Evolutionary conservation across 2,329 filamentous ascomycete genomes (phyloP).

Genomic region (Neophaeococcomyces aloes): DNA sequence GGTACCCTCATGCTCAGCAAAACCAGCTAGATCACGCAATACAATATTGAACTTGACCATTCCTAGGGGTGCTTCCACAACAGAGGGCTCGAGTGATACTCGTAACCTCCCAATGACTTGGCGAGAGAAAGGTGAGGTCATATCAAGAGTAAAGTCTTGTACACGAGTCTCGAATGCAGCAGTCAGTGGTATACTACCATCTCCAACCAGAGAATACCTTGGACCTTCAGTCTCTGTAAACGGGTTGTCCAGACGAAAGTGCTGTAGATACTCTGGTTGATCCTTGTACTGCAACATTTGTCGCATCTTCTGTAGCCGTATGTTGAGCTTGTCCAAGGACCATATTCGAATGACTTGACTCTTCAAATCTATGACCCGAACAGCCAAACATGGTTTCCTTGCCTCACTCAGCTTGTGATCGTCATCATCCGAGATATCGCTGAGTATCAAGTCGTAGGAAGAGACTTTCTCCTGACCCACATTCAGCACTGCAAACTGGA

Average conservation of each 20-base stretch:
- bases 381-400: conserved; percentile 78
- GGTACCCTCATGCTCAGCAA: conserved; percentile 88
- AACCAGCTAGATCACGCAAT: conserved; percentile 91
- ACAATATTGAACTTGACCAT: conserved; percentile 97
- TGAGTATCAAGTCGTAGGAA: conserved; percentile 92
- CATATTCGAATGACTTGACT: conserved; percentile 78
- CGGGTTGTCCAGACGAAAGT: conserved; percentile 84
- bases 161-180: conserved; percentile 92
- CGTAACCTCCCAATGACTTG: conserved; percentile 85
- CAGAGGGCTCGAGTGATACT: conserved; percentile 84
- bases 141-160: conserved; percentile 85
- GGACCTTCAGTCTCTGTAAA: conserved; percentile 88
- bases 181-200: conserved; percentile 81
- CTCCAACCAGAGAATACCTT: conserved; percentile 82
- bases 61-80: conserved; percentile 79
- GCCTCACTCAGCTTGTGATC: conserved; percentile 71
- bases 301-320: conserved; percentile 81
- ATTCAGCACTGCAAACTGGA: conserved; percentile 90
- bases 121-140: conserved; percentile 83
- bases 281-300: conserved; percentile 96
- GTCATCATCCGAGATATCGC: conserved; percentile 77
- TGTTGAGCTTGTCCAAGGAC: conserved; percentile 86
- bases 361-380: conserved; percentile 85
- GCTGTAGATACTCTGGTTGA: conserved; percentile 85
- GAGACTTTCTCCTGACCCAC: conserved; percentile 80